Conservation (phyloP, 2,329 filamentous ascomycete genomes). For the Clathrospora elynae region DNA sequence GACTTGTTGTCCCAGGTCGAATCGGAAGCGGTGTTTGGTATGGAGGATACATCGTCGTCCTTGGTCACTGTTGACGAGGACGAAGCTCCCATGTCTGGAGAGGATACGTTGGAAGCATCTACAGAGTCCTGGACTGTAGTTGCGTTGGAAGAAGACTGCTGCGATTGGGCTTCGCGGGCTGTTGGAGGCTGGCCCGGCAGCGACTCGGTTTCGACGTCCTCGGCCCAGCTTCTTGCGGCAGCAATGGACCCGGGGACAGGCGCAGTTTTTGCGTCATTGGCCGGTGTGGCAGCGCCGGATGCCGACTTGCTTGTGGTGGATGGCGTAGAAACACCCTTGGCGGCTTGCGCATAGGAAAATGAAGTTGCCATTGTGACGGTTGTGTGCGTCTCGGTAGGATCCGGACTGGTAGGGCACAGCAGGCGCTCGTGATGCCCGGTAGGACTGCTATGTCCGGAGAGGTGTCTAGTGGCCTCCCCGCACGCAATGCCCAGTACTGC, state of each 20-base stretch:
- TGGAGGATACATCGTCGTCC: conserved; percentile 65
- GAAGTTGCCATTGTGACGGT: conserved; percentile 48
- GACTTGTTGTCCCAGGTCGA: conserved; percentile 70
- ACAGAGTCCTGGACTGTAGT: conserved; percentile 18
- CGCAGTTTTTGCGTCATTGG: conserved; percentile 45
- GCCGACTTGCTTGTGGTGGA: conserved; percentile 53
- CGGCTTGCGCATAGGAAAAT: conserved; percentile 96
- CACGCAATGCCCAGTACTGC: conserved; percentile 35
- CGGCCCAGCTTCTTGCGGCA: conserved; percentile 52
- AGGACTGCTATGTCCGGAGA: conserved; percentile 50
- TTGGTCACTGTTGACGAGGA: conserved; percentile 61
- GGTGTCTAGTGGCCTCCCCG: conserved; percentile 49
- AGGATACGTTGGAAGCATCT: conserved; percentile 48
- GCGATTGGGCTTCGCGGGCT: conserved; percentile 28
- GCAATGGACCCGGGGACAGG: conserved; percentile 32
- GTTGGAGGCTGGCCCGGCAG: conserved; percentile 33
- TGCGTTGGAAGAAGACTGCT: conserved; percentile 24
- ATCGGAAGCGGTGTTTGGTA: conserved; percentile 67
- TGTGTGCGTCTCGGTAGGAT: conserved; percentile 10
- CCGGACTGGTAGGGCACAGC: conserved; percentile 10
- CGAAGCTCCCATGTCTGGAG: conserved; percentile 61
- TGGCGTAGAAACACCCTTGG: conserved; percentile 71
- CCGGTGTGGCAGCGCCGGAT: conserved; percentile 51
- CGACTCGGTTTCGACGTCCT: conserved; percentile 53
- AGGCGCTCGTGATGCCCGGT: conserved; percentile 35